A percentile compares a stretch with the other conserved stretches of the same genome.
Evolutionary conservation across 164 flowering plant genomes (phyloP).

Genomic region (Magnolia officinalis): DNA sequence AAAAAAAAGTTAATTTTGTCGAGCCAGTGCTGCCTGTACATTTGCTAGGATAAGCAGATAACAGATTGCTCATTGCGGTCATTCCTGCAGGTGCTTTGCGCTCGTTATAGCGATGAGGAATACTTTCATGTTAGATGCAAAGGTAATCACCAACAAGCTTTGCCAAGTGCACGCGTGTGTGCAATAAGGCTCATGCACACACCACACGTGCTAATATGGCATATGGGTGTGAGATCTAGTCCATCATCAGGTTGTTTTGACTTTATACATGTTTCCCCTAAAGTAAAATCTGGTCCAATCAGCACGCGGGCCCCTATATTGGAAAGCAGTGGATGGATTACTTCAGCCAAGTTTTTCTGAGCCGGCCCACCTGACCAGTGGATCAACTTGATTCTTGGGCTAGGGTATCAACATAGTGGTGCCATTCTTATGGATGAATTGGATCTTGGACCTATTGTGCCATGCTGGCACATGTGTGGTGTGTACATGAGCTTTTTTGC

Average conservation of each 20-base stretch:
- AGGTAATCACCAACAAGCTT: slow-evolving; percentile 37
- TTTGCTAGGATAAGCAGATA: neutral
- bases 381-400: too few species aligned
- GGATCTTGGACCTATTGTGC: too few species aligned
- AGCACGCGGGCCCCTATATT: too few species aligned
- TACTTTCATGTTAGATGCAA: slow-evolving; percentile 69
- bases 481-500: too few species aligned
- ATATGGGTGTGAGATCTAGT: neutral
- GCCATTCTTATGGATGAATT: too few species aligned
- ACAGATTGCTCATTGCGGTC: neutral
- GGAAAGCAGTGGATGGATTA: too few species aligned
- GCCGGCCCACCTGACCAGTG: too few species aligned
- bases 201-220: neutral
- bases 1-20: neutral
- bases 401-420: too few species aligned
- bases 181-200: neutral
- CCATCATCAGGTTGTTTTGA: neutral
- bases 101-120: slow-evolving; percentile 87
- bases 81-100: slow-evolving; percentile 69
- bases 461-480: too few species aligned
- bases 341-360: too few species aligned
- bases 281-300: too few species aligned
- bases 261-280: neutral
- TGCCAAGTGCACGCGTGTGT: neutral
- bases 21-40: neutral